These are phyloP conservation scores for Takakia lepidozioides DNA, from an alignment of 225 moss, liverwort and hornwort species.

Conservation along the genomic window DNA sequence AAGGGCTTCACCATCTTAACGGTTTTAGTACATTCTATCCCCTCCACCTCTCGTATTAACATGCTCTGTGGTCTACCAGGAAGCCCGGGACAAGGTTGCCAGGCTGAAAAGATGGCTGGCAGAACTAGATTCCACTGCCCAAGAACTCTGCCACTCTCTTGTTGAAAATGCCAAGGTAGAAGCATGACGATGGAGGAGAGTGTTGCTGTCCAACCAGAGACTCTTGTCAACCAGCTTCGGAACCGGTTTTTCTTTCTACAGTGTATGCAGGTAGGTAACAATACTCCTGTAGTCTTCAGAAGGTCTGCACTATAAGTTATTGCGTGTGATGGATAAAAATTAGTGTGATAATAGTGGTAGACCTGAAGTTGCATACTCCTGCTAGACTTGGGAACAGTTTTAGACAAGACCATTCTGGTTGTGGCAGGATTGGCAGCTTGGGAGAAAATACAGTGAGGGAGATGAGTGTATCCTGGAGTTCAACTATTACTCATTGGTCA, in stretches of 20 bases:
- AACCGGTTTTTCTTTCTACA: slow-evolving; percentile 29
- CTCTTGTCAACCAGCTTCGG: slow-evolving; percentile 16
- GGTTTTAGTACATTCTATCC: not conserved
- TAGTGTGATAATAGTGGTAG: not conserved
- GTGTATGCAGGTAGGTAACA: slow-evolving; percentile 40
- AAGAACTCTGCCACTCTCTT: slow-evolving; percentile 23
- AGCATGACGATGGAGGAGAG: not conserved
- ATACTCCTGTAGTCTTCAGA: too few species aligned
- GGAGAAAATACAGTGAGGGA: slow-evolving; percentile 24
- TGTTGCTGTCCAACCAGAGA: slow-evolving; percentile 11
- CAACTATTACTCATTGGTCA: slow-evolving; percentile 39
- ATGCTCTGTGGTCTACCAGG: slow-evolving; percentile 21
- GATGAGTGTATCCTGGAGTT: slow-evolving; percentile 31
- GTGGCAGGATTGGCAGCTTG: slow-evolving; percentile 31
- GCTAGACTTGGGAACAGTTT: not conserved
- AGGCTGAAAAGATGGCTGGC: slow-evolving; percentile 26
- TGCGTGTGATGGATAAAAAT: not conserved
- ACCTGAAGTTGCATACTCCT: not conserved
- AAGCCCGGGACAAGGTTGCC: slow-evolving; percentile 23
- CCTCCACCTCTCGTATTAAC: not conserved
- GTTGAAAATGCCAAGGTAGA: slow-evolving; percentile 12
- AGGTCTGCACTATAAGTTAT: not conserved
- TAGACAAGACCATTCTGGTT: slow-evolving; percentile 5
- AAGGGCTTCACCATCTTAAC: not conserved
- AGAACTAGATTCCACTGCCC: slow-evolving; percentile 15